These are phyloP conservation scores for Zizania palustris DNA, from an alignment of 202 grass and related monocot genomes.

Conservation along the genomic window DNA sequence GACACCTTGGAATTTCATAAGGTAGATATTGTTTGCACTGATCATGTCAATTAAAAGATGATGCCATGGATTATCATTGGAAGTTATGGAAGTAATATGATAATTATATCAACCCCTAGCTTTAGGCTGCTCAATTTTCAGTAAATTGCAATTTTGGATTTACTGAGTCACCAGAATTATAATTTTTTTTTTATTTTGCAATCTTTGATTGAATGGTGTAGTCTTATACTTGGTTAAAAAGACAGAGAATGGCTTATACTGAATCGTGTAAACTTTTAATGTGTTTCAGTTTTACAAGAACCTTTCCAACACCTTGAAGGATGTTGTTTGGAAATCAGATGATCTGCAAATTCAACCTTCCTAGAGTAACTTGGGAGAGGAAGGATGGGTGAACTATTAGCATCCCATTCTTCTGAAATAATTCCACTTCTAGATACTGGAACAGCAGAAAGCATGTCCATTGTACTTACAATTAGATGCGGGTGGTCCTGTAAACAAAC, in stretches of 20 bases:
- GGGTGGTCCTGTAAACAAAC: not conserved
- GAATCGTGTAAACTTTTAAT: not conserved
- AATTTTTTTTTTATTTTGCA: not conserved
- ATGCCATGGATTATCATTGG: conserved; percentile 10
- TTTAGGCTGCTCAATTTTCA: not conserved
- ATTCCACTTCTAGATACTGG: conserved; percentile 8
- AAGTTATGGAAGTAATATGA: not conserved
- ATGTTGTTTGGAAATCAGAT: conserved; percentile 75
- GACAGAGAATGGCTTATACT: not conserved
- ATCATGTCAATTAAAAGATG: not conserved
- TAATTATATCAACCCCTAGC: not conserved
- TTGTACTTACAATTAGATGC: conserved; percentile 23
- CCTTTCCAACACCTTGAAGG: conserved; percentile 70
- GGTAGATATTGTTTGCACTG: conserved; percentile 41
- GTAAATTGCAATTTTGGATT: conserved; percentile 26
- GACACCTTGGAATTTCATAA: conserved; percentile 86
- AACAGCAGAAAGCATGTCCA: conserved; percentile 1
- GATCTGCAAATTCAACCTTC: conserved; percentile 42
- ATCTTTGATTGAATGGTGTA: not conserved
- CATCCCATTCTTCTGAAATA: conserved; percentile 33
- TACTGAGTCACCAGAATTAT: not conserved
- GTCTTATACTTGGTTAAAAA: too few species aligned
- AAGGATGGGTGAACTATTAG: conserved; percentile 47
- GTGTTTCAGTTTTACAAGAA: conserved; percentile 72
- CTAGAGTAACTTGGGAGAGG: conserved; percentile 3